Conservation (phyloP, 1,284 basidiomycete genomes). For the Gomphus bonarii region DNA sequence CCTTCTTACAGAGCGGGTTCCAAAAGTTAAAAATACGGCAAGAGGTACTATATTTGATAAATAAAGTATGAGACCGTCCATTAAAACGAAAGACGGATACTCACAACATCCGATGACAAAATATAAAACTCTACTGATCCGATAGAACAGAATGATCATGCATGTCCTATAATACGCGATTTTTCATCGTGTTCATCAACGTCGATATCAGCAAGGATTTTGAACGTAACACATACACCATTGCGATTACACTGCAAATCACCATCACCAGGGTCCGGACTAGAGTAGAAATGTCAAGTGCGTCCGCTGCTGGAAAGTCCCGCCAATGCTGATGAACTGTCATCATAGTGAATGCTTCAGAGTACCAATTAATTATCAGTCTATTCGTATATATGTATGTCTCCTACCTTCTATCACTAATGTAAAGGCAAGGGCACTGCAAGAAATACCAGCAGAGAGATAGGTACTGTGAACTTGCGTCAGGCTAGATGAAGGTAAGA, state of each 20-base stretch:
- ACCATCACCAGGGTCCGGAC: slow-evolving; percentile 34
- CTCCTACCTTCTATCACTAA: slow-evolving; percentile 34
- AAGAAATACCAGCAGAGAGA: slow-evolving; percentile 37
- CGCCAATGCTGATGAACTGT: slow-evolving; percentile 4
- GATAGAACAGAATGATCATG: slow-evolving; percentile 29
- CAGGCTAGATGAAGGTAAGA: slow-evolving; percentile 13
- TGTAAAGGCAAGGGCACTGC: slow-evolving; percentile 28
- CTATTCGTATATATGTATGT: not conserved
- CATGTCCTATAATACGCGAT: slow-evolving; percentile 26
- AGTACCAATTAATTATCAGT: not conserved
- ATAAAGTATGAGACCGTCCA: slow-evolving; percentile 6
- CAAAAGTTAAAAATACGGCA: slow-evolving; percentile 34
- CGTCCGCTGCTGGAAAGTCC: slow-evolving; percentile 19
- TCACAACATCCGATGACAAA: slow-evolving; percentile 42
- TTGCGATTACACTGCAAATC: slow-evolving; percentile 29
- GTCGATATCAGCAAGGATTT: not conserved
- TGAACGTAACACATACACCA: slow-evolving; percentile 27
- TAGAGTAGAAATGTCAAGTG: slow-evolving; percentile 11
- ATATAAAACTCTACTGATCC: slow-evolving; percentile 28
- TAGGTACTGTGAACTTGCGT: slow-evolving; percentile 21
- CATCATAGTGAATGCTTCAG: slow-evolving; percentile 4
- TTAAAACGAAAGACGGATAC: slow-evolving; percentile 14
- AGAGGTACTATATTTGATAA: slow-evolving; percentile 28
- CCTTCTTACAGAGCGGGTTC: slow-evolving; percentile 31
- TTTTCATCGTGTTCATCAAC: slow-evolving; percentile 11